These are phyloP conservation scores for Madurella fahalii DNA, from an alignment of 2,329 filamentous ascomycete genomes.

Conservation along the genomic window DNA sequence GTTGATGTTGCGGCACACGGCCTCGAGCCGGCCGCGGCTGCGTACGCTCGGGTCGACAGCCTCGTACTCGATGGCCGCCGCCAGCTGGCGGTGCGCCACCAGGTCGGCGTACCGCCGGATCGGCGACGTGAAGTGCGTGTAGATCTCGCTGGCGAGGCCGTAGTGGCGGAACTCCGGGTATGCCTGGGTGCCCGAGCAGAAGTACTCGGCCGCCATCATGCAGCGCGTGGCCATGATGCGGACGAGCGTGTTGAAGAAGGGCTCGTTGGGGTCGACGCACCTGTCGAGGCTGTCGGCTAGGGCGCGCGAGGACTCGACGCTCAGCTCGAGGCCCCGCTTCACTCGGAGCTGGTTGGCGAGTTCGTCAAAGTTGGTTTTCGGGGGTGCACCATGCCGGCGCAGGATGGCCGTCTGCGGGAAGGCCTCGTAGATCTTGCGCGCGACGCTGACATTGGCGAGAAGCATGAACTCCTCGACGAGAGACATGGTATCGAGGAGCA, in stretches of 20 bases:
- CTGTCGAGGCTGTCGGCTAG: constrained; percentile 86
- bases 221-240: constrained; percentile 96
- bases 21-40: constrained; percentile 80
- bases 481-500: constrained; percentile 91
- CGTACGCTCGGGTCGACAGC: constrained; percentile 75
- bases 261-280: constrained; percentile 74
- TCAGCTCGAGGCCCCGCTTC: constrained; percentile 76
- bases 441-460: constrained; percentile 93
- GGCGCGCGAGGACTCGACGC: constrained; percentile 83
- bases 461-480: constrained; percentile 99
- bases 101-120: constrained; percentile 98
- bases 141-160: constrained; percentile 91
- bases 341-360: constrained; percentile 85
- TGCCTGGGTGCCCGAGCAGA: constrained; percentile 87
- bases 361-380: constrained; percentile 95
- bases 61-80: constrained; percentile 92
- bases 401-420: constrained; percentile 95
- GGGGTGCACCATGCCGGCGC: constrained; percentile 85
- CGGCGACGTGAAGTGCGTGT: constrained; percentile 97
- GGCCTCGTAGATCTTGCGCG: constrained; percentile 80
- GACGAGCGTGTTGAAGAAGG: constrained; percentile 98
- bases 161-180: constrained; percentile 97
- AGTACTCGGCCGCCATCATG: constrained; percentile 99
- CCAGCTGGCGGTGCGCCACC: constrained; percentile 87
- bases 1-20: constrained; percentile 98